phyloP scores from a whole-genome alignment of 78 protist genomes.

The Speleostelium caveatum region DNA sequence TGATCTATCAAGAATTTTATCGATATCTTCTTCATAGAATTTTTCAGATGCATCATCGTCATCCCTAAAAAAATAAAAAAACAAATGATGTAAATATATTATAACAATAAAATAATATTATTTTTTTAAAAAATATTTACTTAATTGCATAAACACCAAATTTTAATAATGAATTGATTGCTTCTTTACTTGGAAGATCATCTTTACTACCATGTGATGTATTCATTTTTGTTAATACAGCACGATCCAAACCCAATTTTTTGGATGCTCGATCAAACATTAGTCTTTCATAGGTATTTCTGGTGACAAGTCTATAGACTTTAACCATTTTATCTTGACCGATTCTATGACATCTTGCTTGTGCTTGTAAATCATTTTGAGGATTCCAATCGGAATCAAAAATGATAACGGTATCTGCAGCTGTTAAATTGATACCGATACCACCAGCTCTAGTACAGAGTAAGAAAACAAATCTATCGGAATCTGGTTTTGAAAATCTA shows the following conservation, averaged over 20 bases:
- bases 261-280: constrained; percentile 90
- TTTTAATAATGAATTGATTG: constrained; percentile 79
- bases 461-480: constrained; percentile 92
- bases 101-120: neutral
- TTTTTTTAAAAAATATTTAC: constrained; percentile 7
- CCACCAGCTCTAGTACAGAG: constrained; percentile 99
- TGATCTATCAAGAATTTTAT: constrained; percentile 75
- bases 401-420: constrained; percentile 98
- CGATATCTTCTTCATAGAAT: constrained; percentile 90
- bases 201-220: neutral
- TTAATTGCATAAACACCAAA: constrained; percentile 86
- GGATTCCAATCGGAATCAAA: constrained; percentile 99
- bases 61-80: constrained; percentile 19
- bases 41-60: constrained; percentile 51
- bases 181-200: constrained; percentile 47
- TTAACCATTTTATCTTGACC: constrained; percentile 96
- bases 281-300: constrained; percentile 88
- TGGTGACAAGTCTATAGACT: constrained; percentile 93
- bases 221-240: constrained; percentile 77
- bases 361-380: constrained; percentile 97
- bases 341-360: constrained; percentile 87
- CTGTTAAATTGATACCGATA: constrained; percentile 96
- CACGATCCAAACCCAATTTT: constrained; percentile 92
- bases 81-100: neutral
- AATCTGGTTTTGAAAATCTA: constrained; percentile 71